Evolutionary conservation across 2,329 filamentous ascomycete genomes (phyloP).

Genomic region (Zarea fungicola): DNA sequence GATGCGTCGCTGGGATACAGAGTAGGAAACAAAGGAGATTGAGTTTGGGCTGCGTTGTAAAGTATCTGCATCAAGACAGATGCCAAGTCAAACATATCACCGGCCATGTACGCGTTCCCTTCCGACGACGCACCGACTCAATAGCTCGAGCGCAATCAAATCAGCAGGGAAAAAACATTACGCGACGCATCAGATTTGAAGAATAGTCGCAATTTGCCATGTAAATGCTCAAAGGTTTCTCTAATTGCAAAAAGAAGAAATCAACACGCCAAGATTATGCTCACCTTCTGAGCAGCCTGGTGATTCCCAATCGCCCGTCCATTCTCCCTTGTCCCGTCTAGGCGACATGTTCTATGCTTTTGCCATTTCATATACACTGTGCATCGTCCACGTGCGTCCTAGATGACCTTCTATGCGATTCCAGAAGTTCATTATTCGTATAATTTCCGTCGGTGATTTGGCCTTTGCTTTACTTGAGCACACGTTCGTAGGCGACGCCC

Average conservation of each 20-base stretch:
- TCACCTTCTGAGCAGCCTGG: background rate
- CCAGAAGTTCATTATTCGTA: background rate
- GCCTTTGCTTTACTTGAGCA: slow-evolving; percentile 53
- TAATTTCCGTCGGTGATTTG: background rate
- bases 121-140: background rate
- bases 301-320: too few species aligned
- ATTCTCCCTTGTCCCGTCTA: too few species aligned
- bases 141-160: background rate
- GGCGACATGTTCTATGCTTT: too few species aligned
- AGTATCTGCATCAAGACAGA: too few species aligned
- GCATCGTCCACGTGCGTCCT: background rate
- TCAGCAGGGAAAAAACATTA: too few species aligned
- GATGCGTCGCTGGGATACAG: too few species aligned
- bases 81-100: background rate
- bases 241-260: background rate
- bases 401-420: background rate
- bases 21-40: too few species aligned
- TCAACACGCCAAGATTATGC: background rate
- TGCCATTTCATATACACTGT: slow-evolving; percentile 2
- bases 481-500: slow-evolving; percentile 70
- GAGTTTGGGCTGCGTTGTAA: too few species aligned
- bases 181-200: background rate
- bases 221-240: background rate
- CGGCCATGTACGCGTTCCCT: background rate
- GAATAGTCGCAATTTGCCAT: background rate